A percentile compares a stretch with the other conserved stretches of the same genome.
Conservation (phyloP, 495 filamentous ascomycete species). For the Cryomyces antarcticus region DNA sequence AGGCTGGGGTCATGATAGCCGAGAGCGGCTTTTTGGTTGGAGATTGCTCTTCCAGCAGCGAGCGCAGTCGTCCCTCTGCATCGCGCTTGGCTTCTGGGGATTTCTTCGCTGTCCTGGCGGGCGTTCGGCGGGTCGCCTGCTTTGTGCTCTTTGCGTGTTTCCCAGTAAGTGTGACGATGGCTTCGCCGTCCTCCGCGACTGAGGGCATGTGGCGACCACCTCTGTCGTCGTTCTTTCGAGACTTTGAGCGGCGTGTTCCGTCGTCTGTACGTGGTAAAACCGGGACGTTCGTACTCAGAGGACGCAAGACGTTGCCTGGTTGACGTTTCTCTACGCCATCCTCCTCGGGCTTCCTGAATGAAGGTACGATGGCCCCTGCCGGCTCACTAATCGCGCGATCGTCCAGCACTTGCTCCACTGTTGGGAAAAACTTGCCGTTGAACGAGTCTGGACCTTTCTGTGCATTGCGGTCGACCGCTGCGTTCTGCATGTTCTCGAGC, state of each 20-base stretch:
- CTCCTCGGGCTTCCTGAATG: neutral
- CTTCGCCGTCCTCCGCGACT: slow-evolving; percentile 4
- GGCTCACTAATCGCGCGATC: too few relatives aligned
- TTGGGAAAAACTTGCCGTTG: too few relatives aligned
- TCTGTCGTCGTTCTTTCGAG: neutral
- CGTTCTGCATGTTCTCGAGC: too few relatives aligned
- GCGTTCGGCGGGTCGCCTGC: neutral
- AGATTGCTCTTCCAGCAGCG: slow-evolving; percentile 4
- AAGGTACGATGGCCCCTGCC: too few relatives aligned
- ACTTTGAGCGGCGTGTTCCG: neutral
- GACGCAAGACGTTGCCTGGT: neutral
- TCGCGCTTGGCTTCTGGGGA: neutral
- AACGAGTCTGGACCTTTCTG: too few relatives aligned
- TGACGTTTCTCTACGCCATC: neutral
- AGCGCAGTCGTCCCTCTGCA: slow-evolving; percentile 1
- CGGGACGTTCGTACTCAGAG: slow-evolving; percentile 4
- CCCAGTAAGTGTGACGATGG: neutral
- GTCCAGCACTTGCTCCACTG: too few relatives aligned
- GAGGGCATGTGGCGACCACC: neutral
- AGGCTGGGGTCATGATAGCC: neutral
- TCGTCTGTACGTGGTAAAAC: neutral
- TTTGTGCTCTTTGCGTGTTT: neutral
- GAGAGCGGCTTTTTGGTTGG: neutral
- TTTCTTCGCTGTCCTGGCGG: neutral
- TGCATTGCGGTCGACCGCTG: too few relatives aligned